A percentile compares a stretch with the other conserved stretches of the same genome.
Conservation (phyloP, 495 filamentous ascomycete genomes). For the Letharia columbiana region DNA sequence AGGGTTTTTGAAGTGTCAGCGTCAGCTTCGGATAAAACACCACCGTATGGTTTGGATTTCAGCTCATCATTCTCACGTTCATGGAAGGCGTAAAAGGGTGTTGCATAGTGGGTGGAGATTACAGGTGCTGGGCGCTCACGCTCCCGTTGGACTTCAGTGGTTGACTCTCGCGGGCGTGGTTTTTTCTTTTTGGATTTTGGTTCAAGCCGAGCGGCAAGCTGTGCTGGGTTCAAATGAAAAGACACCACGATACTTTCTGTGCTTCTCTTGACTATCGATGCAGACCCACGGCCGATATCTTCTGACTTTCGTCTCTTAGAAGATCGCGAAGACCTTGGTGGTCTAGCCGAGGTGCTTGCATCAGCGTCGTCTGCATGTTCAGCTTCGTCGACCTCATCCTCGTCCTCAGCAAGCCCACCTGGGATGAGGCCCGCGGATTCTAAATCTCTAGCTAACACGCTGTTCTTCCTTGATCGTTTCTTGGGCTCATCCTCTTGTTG, state of each 20-base stretch:
- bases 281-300: constrained; percentile 27
- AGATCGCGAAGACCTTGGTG: constrained; percentile 26
- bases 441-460: constrained; percentile 15
- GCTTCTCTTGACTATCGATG: constrained; percentile 30
- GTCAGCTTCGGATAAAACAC: constrained; percentile 80
- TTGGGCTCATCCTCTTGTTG: constrained; percentile 42
- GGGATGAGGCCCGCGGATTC: constrained; percentile 16
- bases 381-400: constrained; percentile 24
- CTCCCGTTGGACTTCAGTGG: constrained; percentile 38
- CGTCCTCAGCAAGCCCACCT: constrained; percentile 10
- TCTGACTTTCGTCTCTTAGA: constrained; percentile 31
- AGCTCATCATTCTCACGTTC: constrained; percentile 82
- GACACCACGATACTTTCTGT: constrained; percentile 44
- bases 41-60: constrained; percentile 91
- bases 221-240: constrained; percentile 51
- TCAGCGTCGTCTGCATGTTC: constrained; percentile 24
- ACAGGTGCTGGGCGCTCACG: constrained; percentile 39
- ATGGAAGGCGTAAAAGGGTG: constrained; percentile 73
- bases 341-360: constrained; percentile 20
- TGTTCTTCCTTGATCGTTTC: constrained; percentile 35
- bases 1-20: constrained; percentile 85
- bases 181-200: constrained; percentile 25
- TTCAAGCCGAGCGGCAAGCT: constrained; percentile 50
- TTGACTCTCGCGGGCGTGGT: constrained; percentile 28
- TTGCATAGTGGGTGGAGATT: constrained; percentile 48